Evolutionary conservation across 768 basidiomycete species (phyloP), one percentile per base, ranked within the genome.

Genomic region (Auricularia sp.): DNA sequence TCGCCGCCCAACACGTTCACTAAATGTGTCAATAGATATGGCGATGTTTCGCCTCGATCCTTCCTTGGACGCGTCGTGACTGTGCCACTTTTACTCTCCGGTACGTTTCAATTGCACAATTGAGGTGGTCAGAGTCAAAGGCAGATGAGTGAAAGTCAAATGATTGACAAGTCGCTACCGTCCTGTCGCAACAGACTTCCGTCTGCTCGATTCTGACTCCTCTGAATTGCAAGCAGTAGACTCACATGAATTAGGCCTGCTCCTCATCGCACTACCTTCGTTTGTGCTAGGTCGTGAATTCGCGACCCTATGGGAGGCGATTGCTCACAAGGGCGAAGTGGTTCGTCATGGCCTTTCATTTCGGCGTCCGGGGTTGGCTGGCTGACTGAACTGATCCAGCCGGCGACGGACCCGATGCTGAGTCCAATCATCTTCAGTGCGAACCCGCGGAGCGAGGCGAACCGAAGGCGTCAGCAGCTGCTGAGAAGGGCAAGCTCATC

Each of bases 231-330:
- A 29, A 29, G 29, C 29, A 29, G 2, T 29, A 29, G 29, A 29
- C 29, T 29, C 29, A 23, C 34, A 14, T 34, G 8, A 10, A 14
- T 23, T 23, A 59, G 56, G 93, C 2, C 79, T 96, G 10, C 80
- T 97, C 0, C 80, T 95, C 51, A 93, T 97, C 71, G 94, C 93
- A 0, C 80, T 96, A 3, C 93, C 93, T 6, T 89, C 86, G 70
- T 96, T 97, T 71, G 93, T 97, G 1, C 84, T 97, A 14, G 93
- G 93, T 0, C 78, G 93, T 43, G 93, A 97, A 72, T 97, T 97
- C 72, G 91, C 91, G 65, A 77, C 87, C 12, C 90, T 94, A 1
- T 97, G 93, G 89, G 91, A 94, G 64, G 81, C 80, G 36, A 92
- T 94, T 90, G 80, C 80, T 0, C 75, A 72, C 21, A 73, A 79